phyloP scores from a whole-genome alignment of 2,329 filamentous ascomycete species.

The Ustulina deusta region DNA sequence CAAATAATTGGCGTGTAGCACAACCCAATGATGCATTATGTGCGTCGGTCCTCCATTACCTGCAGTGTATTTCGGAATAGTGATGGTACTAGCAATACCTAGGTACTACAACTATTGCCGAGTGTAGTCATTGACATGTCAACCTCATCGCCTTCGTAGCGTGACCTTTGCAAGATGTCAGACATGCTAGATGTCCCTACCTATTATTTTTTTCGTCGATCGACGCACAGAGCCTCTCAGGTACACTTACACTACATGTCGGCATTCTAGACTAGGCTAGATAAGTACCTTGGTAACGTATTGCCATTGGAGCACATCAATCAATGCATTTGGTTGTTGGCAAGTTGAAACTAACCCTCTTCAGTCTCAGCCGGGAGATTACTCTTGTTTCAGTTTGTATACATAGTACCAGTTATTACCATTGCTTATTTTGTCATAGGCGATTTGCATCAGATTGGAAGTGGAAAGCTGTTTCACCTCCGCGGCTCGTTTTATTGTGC shows the following conservation, averaged over 20 bases:
- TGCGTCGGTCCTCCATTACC: slow-evolving; percentile 13
- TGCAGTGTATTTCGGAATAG: neutral
- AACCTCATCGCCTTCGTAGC: neutral
- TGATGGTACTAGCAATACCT: neutral
- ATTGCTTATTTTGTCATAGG: slow-evolving; percentile 27
- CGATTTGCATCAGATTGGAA: neutral
- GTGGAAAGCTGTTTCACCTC: neutral
- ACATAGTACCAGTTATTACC: neutral
- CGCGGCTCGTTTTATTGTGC: neutral
- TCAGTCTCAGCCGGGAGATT: slow-evolving; percentile 41
- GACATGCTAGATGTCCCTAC: neutral
- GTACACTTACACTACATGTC: no score
- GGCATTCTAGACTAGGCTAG: no score
- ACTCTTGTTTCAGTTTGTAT: slow-evolving; percentile 43
- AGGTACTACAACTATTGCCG: no score
- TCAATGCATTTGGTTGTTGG: slow-evolving; percentile 36
- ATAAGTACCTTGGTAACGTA: no score
- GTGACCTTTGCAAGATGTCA: slow-evolving; percentile 3
- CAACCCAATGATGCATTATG: slow-evolving; percentile 23
- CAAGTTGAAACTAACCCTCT: slow-evolving; percentile 39
- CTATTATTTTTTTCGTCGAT: neutral
- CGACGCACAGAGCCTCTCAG: neutral
- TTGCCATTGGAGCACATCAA: slow-evolving; percentile 40
- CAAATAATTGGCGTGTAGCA: slow-evolving; percentile 5
- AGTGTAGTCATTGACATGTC: neutral